Evolutionary conservation across 2,329 filamentous ascomycete species (phyloP).

Genomic region (Albophoma yamanashiensis): DNA sequence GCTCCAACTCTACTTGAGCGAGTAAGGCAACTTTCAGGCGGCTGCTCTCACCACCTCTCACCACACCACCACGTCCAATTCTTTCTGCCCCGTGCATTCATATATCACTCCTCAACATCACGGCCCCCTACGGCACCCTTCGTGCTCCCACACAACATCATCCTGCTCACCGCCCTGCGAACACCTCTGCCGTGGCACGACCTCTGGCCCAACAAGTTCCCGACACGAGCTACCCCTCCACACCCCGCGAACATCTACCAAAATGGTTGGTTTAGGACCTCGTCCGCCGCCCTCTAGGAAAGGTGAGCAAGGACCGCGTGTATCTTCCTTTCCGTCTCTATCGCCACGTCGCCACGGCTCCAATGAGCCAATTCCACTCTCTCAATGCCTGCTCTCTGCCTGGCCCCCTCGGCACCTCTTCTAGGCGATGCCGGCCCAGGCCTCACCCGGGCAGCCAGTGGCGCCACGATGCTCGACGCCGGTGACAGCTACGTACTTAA

Average conservation of each 20-base stretch:
- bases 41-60: background rate
- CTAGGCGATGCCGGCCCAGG: background rate
- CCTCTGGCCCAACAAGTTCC: background rate
- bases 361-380: background rate
- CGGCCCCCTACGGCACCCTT: background rate
- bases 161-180: background rate
- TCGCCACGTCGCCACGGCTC: background rate
- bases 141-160: background rate
- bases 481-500: background rate
- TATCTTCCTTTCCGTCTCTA: background rate
- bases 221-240: slow-evolving; percentile 21
- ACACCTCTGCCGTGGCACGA: background rate
- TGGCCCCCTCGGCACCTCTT: background rate
- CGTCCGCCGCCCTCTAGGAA: slow-evolving; percentile 44
- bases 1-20: background rate
- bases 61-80: background rate
- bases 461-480: background rate
- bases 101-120: background rate
- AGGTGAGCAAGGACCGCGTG: slow-evolving; percentile 37
- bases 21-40: background rate
- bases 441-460: background rate
- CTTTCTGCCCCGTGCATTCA: background rate
- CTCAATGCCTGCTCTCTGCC: background rate
- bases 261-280: slow-evolving; percentile 41
- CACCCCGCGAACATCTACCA: slow-evolving; percentile 23